Evolutionary conservation across 176 grass and related monocot species (phyloP).

Genomic region (Oryza rufipogon): DNA sequence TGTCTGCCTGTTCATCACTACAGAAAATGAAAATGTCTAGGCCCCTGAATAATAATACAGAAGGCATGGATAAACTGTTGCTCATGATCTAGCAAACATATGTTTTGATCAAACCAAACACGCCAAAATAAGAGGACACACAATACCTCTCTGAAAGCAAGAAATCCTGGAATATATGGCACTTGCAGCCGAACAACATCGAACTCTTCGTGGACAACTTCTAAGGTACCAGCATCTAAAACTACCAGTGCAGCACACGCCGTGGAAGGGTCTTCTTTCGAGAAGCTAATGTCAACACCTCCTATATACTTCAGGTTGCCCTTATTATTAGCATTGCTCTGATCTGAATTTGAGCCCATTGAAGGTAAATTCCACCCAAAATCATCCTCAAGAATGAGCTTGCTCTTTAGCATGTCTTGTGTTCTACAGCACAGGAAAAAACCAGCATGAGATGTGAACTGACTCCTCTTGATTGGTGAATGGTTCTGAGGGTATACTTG

Average conservation of each 20-base stretch:
- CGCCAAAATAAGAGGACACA: neutral
- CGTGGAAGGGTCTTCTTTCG: constrained; percentile 64
- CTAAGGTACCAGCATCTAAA: constrained; percentile 62
- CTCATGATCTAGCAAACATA: neutral
- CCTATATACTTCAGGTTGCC: constrained; percentile 66
- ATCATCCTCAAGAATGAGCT: constrained; percentile 63
- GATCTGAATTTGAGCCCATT: constrained; percentile 31
- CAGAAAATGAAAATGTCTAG: constrained; percentile 3
- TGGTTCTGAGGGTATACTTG: constrained; percentile 26
- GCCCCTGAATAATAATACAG: neutral
- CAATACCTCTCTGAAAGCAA: constrained; percentile 93
- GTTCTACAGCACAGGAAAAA: constrained; percentile 48
- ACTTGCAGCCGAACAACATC: constrained; percentile 66
- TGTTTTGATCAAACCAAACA: neutral
- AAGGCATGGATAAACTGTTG: neutral
- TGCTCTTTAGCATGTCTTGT: constrained; percentile 77
- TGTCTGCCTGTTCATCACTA: neutral
- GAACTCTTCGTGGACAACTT: constrained; percentile 85
- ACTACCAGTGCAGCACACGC: constrained; percentile 73
- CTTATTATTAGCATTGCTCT: neutral
- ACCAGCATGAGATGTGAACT: neutral
- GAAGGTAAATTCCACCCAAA: constrained; percentile 64
- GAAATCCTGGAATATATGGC: constrained; percentile 86
- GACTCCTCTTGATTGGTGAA: neutral
- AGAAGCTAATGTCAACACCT: constrained; percentile 89